Percentiles rank a stretch among this genome's conserved stretches.
Evolutionary conservation across 768 basidiomycete genomes (phyloP).

Genomic region (Boletus subcaerulescens): DNA sequence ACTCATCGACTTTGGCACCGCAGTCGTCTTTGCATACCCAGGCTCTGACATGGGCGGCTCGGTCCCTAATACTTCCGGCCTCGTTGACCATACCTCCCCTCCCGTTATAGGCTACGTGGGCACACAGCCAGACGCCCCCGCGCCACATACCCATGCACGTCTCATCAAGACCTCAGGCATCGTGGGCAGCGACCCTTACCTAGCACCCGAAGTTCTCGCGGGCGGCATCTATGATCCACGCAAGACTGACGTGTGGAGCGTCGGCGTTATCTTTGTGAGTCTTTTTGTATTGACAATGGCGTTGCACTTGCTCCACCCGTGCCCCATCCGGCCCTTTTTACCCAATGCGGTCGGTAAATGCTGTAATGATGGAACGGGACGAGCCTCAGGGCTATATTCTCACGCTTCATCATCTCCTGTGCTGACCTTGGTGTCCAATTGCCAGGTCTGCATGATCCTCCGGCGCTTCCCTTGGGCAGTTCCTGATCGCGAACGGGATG

Average conservation of each 20-base stretch:
- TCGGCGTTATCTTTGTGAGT: conserved; percentile 93
- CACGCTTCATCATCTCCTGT: conserved; percentile 6
- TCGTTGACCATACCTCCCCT: background rate
- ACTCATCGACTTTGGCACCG: conserved; percentile 98
- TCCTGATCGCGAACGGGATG: conserved; percentile 90
- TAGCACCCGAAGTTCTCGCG: conserved; percentile 91
- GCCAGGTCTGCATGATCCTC: conserved; percentile 81
- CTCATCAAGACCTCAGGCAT: conserved; percentile 75
- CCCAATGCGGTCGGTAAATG: background rate
- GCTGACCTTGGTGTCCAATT: conserved; percentile 8
- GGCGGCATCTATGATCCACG: conserved; percentile 87
- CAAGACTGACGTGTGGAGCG: conserved; percentile 98
- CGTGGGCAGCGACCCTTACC: conserved; percentile 97
- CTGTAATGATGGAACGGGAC: conserved; percentile 1
- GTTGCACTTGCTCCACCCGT: background rate
- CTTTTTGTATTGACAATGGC: background rate
- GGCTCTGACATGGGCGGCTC: conserved; percentile 65
- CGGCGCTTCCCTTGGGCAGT: conserved; percentile 99
- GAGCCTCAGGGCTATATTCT: background rate
- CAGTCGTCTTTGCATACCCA: conserved; percentile 99
- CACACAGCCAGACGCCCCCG: conserved; percentile 22
- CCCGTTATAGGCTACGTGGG: conserved; percentile 20
- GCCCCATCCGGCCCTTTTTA: conserved; percentile 1
- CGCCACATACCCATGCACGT: conserved; percentile 40
- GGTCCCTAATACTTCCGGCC: conserved; percentile 9